Evolutionary conservation across 139 green algal genomes (phyloP), one percentile per base, ranked within the genome.

Genomic region (Chlamydomonas incerta): DNA sequence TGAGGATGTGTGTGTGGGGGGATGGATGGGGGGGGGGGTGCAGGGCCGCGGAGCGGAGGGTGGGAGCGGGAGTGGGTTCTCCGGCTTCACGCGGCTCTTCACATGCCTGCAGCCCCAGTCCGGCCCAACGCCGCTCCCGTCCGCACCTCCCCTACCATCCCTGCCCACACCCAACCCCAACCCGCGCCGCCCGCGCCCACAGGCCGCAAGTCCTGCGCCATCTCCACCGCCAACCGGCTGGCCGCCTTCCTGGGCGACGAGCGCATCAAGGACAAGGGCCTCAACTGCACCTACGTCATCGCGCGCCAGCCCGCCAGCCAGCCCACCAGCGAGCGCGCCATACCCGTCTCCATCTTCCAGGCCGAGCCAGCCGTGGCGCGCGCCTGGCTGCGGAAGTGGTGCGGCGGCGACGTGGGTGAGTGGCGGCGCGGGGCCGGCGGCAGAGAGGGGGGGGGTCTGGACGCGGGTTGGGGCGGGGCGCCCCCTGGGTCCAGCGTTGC

Each of bases 341-440:
- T 99, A 57, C 97, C 97, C 1, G 94, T 98, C 47, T 95, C 94
- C 68, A 99, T 99, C 70, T 99, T 99, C 89, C 91, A 87, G 11
- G 94, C 97, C 8, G 93, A 98, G 87, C 93, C 95, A 9, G 85
- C 92, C 31, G 94, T 99, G 52, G 94, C 96, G 4, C 88, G 94
- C n/a, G 87, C 91, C 31, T 99, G 93, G 92, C 92, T 99, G 85
- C 90, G 93, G 63, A 92, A 94, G 79, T 99, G 97, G 97, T 97
- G 93, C 80, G 97, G 80, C 37, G 80, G 89, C 6, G 89, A 93
- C 74, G 28, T 90, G 9, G 88, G 90, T 93, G 80, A 81, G 90
- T 55, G n/a, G 20, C 24, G 2, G 58, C 20, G 58, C 23, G 6
- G 58, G 58, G 15, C 15, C 23, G 15, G 58, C 10, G 46, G 46